Base-by-base conservation (phyloP, 352 stramenopile genomes). In the Saprolegnia diclina region DNA sequence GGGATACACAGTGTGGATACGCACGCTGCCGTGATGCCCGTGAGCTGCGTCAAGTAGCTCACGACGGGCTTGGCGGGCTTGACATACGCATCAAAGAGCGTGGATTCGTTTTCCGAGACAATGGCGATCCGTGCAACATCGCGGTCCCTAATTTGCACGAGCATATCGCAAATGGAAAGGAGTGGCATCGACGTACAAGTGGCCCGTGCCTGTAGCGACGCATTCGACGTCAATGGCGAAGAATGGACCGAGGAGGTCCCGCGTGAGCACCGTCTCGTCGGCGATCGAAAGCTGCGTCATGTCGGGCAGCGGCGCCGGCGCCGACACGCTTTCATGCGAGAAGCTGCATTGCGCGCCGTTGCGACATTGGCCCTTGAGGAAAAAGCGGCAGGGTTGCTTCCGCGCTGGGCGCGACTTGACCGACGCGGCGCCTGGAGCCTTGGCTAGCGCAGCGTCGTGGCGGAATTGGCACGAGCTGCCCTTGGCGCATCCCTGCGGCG, bases 191-290 rank as follows among this genome's bases (percentile, higher is more conserved):
- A 50, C 29, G 32, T 67, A 94, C 86, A 83, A 78, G 45, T 76
- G 85, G 57, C 85, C 88, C 32, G 75, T 87, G 18, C 91, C 91
- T 0, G 88, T 96, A 18, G 91, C 90, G 16, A 97, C 88, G 74
- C 91, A 97, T 75, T 97, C 91, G 62, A 97, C 90, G 72, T 97
- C 91, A 72, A 97, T 96, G 11, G 88, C 90, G 63, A 92, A 97
- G 72, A 97, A 96, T 0, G 73, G 67, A n/a, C 64, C 45, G 21
- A 59, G 11, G 22, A 69, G 50, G 32, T 69, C 63, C 16, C 63
- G 21, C 4, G 63, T 69, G 18, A 69, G 19, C 18, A 69, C 29
- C 32, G 24, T 62, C 11, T 69, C 63, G 26, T 59, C 38, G 21
- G 14, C 21, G 62, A 22, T 48, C 6, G 22, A 24, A 21, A 68